A percentile compares a stretch with the other conserved stretches of the same genome.
Conservation (phyloP, 305 asterid species). For the Fraxinus xanthoxyloides region DNA sequence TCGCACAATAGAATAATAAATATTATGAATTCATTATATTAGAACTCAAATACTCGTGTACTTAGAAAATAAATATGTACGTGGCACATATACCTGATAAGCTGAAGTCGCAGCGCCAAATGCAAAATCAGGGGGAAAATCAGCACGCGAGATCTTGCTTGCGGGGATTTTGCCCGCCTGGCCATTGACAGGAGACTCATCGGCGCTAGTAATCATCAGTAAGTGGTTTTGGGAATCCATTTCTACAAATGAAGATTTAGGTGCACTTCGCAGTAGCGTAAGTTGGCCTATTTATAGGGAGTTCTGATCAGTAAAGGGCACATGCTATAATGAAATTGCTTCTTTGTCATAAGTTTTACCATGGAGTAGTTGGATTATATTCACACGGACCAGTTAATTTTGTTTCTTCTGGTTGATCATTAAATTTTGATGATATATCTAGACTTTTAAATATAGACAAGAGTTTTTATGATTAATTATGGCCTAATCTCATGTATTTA, state of each 20-base stretch:
- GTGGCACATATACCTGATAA: conserved; percentile 27
- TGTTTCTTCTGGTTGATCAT: background rate
- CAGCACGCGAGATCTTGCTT: conserved; percentile 14
- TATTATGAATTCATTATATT: background rate
- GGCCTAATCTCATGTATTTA: too few species aligned
- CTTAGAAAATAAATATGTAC: background rate
- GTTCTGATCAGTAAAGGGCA: background rate
- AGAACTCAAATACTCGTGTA: background rate
- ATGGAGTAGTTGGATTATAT: background rate
- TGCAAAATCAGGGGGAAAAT: conserved; percentile 33
- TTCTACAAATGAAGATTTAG: background rate
- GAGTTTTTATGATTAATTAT: too few species aligned
- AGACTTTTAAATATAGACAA: too few species aligned
- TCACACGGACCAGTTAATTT: background rate
- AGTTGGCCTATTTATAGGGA: background rate
- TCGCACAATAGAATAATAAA: background rate
- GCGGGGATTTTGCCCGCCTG: background rate
- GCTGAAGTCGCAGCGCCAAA: conserved; percentile 39
- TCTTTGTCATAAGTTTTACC: background rate
- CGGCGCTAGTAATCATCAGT: background rate
- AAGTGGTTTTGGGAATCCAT: background rate
- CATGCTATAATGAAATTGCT: background rate
- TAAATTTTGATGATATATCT: too few species aligned
- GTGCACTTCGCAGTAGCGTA: background rate
- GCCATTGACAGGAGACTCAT: background rate